These are phyloP conservation scores for Pseudisothecium myosuroides DNA, from an alignment of 225 moss, liverwort and hornwort genomes.

Conservation along the genomic window DNA sequence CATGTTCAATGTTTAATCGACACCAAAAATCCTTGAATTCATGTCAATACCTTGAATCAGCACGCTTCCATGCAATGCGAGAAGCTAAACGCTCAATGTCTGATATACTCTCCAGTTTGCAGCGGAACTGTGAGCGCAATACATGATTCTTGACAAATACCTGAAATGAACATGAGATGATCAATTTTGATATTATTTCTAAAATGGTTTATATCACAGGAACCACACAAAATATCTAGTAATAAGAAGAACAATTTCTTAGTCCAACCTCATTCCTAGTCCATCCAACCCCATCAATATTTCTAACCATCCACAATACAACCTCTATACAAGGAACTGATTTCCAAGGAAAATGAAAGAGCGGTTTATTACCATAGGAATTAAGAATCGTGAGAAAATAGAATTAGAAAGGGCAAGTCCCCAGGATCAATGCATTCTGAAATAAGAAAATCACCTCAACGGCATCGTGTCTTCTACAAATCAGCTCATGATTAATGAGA, in stretches of 20 bases:
- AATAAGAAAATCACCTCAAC: slow-evolving; percentile 34
- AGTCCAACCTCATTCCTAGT: not conserved
- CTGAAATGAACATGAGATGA: slow-evolving; percentile 9
- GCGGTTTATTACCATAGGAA: not conserved
- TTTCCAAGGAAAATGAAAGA: not conserved
- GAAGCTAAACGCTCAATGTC: slow-evolving; percentile 64
- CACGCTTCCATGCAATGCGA: slow-evolving; percentile 65
- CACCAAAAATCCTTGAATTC: not conserved
- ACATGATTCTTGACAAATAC: slow-evolving; percentile 36
- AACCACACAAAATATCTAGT: not conserved
- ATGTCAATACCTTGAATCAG: slow-evolving; percentile 48
- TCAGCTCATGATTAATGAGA: slow-evolving; percentile 32
- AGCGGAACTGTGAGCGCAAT: slow-evolving; percentile 35
- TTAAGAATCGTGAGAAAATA: not conserved
- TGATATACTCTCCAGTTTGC: slow-evolving; percentile 33
- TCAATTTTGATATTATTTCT: not conserved
- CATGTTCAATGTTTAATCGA: not conserved
- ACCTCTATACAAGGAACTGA: not conserved
- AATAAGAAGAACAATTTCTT: not conserved
- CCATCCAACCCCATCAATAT: not conserved
- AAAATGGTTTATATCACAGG: not conserved
- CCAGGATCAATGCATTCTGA: not conserved
- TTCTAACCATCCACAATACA: not conserved
- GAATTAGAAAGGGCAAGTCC: not conserved
- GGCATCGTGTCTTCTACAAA: slow-evolving; percentile 53